phyloP scores from a whole-genome alignment of 2,329 filamentous ascomycete species.

The Ophiostoma himal-ulmi region DNA sequence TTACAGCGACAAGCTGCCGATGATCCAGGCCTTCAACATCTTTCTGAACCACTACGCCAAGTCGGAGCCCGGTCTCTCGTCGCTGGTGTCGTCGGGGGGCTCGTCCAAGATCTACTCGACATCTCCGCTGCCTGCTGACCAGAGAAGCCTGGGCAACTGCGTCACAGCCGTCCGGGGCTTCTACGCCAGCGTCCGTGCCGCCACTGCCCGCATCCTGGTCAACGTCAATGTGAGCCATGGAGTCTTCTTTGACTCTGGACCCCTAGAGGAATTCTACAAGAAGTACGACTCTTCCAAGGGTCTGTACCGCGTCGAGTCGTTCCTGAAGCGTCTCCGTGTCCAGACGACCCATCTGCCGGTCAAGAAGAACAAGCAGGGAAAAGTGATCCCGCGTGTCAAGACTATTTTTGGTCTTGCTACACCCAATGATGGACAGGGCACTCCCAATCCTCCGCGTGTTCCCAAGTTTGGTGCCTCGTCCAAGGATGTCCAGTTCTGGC shows the following conservation, averaged over 20 bases:
- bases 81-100: conserved; percentile 29
- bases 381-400: conserved; percentile 34
- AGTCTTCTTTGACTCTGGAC: conserved; percentile 32
- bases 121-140: conserved; percentile 10
- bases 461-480: conserved; percentile 41
- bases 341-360: conserved; percentile 37
- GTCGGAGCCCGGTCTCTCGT: conserved; percentile 26
- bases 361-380: conserved; percentile 33
- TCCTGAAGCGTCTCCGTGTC: conserved; percentile 37
- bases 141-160: conserved; percentile 29
- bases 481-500: conserved; percentile 50
- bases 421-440: conserved; percentile 31
- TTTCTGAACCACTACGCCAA: conserved; percentile 45
- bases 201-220: conserved; percentile 34
- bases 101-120: neutral
- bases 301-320: conserved; percentile 30
- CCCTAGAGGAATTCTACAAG: conserved; percentile 27
- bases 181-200: conserved; percentile 34
- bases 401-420: conserved; percentile 36
- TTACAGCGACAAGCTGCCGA: conserved; percentile 29
- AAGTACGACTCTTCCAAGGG: neutral
- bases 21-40: conserved; percentile 70
- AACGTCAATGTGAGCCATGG: conserved; percentile 36
- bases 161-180: conserved; percentile 33
- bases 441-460: conserved; percentile 30